These are phyloP conservation scores for Firmiana major DNA, from an alignment of 345 rosid species.

Conservation along the genomic window DNA sequence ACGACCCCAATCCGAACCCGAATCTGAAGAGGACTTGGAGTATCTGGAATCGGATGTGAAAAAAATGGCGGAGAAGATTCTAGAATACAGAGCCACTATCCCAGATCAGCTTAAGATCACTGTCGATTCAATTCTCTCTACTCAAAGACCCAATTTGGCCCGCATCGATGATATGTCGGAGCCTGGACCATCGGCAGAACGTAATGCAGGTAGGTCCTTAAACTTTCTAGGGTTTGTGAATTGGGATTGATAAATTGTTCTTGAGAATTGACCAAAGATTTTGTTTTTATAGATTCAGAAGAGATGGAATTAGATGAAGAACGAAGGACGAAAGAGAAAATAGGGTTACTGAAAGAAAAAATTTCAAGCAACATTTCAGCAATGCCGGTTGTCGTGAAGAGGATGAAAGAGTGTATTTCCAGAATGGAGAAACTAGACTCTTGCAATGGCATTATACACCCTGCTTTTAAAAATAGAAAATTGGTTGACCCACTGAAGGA, in stretches of 20 bases:
- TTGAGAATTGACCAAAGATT: slow-evolving; percentile 8
- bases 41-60: slow-evolving; percentile 52
- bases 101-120: slow-evolving; percentile 53
- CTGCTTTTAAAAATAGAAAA: slow-evolving; percentile 39
- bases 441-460: slow-evolving; percentile 42
- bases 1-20: slow-evolving; percentile 23
- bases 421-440: slow-evolving; percentile 50
- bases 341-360: slow-evolving; percentile 44
- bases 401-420: slow-evolving; percentile 54
- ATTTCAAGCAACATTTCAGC: slow-evolving; percentile 39
- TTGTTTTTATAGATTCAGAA: slow-evolving; percentile 15
- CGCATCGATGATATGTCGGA: slow-evolving; percentile 26
- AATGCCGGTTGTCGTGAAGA: slow-evolving; percentile 47
- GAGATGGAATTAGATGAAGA: slow-evolving; percentile 27
- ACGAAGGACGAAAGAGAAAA: slow-evolving; percentile 33
- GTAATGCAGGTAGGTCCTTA: slow-evolving; percentile 43
- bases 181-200: slow-evolving; percentile 32
- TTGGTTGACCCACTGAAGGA: slow-evolving; percentile 20
- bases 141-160: slow-evolving; percentile 35
- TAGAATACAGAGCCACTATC: slow-evolving; percentile 54
- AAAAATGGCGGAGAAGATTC: slow-evolving; percentile 60
- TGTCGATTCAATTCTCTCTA: slow-evolving; percentile 17
- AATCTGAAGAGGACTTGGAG: slow-evolving; percentile 43
- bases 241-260: background rate
- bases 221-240: slow-evolving; percentile 22